A percentile compares a stretch with the other conserved stretches of the same genome.
Conservation (phyloP, 2,329 filamentous ascomycete species). For the Penicillium sp. region DNA sequence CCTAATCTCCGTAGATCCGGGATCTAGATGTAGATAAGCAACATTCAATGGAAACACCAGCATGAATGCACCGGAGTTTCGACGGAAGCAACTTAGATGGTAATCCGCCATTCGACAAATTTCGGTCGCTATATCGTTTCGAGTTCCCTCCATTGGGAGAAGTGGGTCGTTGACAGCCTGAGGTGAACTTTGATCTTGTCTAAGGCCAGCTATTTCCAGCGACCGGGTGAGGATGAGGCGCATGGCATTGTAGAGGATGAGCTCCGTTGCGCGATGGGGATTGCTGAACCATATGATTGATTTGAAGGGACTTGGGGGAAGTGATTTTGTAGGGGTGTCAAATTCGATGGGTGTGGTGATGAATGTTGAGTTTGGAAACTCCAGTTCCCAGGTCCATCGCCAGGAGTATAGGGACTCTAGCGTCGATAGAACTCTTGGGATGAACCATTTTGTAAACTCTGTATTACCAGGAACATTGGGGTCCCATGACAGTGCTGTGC, state of each 20-base stretch:
- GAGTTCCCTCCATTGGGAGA: constrained; percentile 17
- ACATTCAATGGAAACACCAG: constrained; percentile 18
- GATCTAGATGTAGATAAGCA: constrained; percentile 11
- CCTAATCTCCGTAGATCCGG: background rate
- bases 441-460: constrained; percentile 1
- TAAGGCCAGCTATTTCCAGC: constrained; percentile 6
- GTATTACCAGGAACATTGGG: background rate
- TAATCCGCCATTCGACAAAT: constrained; percentile 19
- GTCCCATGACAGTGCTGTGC: background rate
- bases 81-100: constrained; percentile 11
- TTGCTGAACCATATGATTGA: constrained; percentile 13
- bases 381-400: constrained; percentile 16
- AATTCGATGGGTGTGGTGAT: background rate
- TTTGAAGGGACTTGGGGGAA: constrained; percentile 13
- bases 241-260: constrained; percentile 12
- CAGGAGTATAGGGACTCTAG: constrained; percentile 10
- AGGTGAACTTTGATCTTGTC: background rate
- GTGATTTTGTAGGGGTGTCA: background rate
- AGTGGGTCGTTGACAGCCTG: constrained; percentile 7
- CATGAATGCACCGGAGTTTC: constrained; percentile 14
- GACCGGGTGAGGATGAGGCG: constrained; percentile 8
- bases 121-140: constrained; percentile 17
- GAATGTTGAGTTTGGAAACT: constrained; percentile 10
- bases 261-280: constrained; percentile 11
- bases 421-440: background rate